Percentiles rank a stretch among this genome's conserved stretches.
Conservation (phyloP, 2,329 filamentous ascomycete genomes). For the Pseudogymnoascus pannorum region DNA sequence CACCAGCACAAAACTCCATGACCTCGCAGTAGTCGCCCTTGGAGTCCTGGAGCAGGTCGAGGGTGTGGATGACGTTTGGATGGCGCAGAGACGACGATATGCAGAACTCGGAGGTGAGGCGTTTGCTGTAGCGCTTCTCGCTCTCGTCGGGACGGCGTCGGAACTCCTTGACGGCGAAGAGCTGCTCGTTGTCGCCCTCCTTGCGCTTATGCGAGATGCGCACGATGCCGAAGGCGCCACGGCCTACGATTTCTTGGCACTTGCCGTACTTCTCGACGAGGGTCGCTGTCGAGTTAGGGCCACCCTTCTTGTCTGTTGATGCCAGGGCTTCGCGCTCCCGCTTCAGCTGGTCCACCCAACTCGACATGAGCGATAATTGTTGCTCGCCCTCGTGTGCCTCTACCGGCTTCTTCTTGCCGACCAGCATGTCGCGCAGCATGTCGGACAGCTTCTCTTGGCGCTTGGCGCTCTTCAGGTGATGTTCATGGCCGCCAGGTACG, state of each 20-base stretch:
- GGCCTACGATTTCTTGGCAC: constrained; percentile 93
- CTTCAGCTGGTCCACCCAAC: constrained; percentile 90
- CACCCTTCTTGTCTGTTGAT: constrained; percentile 63
- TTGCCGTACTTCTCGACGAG: constrained; percentile 97
- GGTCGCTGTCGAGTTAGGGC: constrained; percentile 66
- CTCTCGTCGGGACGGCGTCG: constrained; percentile 89
- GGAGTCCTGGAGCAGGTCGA: constrained; percentile 89
- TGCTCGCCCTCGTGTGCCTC: constrained; percentile 55
- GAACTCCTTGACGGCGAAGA: constrained; percentile 98
- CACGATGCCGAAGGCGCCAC: constrained; percentile 94
- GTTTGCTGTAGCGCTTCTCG: constrained; percentile 95
- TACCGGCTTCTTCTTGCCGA: constrained; percentile 67
- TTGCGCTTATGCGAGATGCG: constrained; percentile 94
- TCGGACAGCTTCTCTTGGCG: constrained; percentile 92
- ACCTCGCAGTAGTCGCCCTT: constrained; percentile 98
- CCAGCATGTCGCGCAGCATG: constrained; percentile 78
- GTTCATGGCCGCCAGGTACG: constrained; percentile 66
- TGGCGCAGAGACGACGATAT: constrained; percentile 95
- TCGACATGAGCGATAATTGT: constrained; percentile 86
- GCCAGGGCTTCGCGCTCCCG: constrained; percentile 77
- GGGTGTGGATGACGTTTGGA: constrained; percentile 95
- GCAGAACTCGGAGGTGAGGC: constrained; percentile 94
- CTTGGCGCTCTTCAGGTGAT: constrained; percentile 81
- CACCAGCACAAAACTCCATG: constrained; percentile 98
- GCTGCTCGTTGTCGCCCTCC: constrained; percentile 72